Evolutionary conservation across 257 asterid genomes (phyloP).

Genomic region (Datura wrightii): DNA sequence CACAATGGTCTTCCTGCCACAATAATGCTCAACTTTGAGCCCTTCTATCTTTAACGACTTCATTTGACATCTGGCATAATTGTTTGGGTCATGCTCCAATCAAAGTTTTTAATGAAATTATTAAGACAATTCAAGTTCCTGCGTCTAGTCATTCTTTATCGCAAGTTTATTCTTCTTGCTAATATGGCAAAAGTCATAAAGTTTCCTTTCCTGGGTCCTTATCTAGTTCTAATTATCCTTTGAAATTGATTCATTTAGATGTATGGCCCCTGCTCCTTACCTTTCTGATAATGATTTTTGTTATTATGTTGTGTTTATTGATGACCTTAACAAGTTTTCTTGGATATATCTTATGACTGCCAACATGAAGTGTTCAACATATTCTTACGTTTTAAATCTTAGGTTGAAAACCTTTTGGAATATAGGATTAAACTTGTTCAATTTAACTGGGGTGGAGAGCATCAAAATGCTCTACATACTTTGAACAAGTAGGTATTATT

Average conservation of each 20-base stretch:
- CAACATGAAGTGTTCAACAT: too few species aligned
- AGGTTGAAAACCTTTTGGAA: too few species aligned
- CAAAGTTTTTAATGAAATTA: neutral
- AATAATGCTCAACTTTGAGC: neutral
- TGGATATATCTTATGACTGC: too few species aligned
- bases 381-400: too few species aligned
- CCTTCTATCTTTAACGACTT: neutral
- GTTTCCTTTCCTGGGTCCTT: neutral
- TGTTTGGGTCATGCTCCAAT: too few species aligned
- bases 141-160: neutral
- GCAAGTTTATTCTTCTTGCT: neutral
- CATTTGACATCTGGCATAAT: too few species aligned
- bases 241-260: neutral
- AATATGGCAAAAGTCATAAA: neutral
- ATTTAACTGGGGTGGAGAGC: too few species aligned
- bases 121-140: neutral
- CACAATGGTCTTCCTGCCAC: neutral
- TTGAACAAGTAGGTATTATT: neutral
- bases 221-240: neutral
- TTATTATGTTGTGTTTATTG: neutral
- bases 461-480: neutral
- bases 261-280: neutral
- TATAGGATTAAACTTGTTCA: too few species aligned
- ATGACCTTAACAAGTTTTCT: too few species aligned
- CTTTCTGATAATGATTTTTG: neutral